These are phyloP conservation scores for Rhodamnia rubescens DNA, from an alignment of 345 rosid genomes.

Conservation along the genomic window DNA sequence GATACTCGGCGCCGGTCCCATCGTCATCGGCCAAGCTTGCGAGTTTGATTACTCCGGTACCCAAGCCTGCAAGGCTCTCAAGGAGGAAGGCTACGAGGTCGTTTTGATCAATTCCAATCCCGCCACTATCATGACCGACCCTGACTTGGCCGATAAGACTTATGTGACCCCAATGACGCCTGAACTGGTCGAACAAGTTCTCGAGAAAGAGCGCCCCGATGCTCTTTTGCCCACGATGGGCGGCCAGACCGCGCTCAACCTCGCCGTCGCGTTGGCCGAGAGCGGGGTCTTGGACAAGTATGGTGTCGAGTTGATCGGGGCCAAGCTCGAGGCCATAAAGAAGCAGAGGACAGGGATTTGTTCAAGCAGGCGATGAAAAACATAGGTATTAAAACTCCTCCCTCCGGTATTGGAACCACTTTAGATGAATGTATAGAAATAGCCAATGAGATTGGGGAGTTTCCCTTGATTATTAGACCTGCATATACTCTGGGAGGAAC, in stretches of 20 bases:
- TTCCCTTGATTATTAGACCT: conserved; percentile 92
- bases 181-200: conserved; percentile 75
- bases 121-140: conserved; percentile 98
- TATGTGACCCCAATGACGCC: conserved; percentile 89
- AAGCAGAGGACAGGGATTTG: conserved; percentile 86
- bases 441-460: conserved; percentile 72
- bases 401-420: conserved; percentile 83
- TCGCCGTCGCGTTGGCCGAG: conserved; percentile 84
- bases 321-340: conserved; percentile 82
- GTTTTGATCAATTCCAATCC: conserved; percentile 89
- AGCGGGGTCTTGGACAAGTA: conserved; percentile 61
- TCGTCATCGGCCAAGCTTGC: conserved; percentile 96
- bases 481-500: conserved; percentile 96
- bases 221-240: conserved; percentile 95
- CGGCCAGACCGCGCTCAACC: conserved; percentile 91
- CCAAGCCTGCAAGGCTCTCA: conserved; percentile 86
- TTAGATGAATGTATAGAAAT: conserved; percentile 71
- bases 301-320: conserved; percentile 85
- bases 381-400: conserved; percentile 84
- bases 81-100: conserved; percentile 85
- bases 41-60: conserved; percentile 99
- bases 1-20: conserved; percentile 96
- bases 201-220: conserved; percentile 78
- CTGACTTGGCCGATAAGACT: conserved; percentile 80
- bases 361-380: conserved; percentile 86